Conservation (phyloP, 495 filamentous ascomycete species). For the Pseudoneurospora amorphoporcata region DNA sequence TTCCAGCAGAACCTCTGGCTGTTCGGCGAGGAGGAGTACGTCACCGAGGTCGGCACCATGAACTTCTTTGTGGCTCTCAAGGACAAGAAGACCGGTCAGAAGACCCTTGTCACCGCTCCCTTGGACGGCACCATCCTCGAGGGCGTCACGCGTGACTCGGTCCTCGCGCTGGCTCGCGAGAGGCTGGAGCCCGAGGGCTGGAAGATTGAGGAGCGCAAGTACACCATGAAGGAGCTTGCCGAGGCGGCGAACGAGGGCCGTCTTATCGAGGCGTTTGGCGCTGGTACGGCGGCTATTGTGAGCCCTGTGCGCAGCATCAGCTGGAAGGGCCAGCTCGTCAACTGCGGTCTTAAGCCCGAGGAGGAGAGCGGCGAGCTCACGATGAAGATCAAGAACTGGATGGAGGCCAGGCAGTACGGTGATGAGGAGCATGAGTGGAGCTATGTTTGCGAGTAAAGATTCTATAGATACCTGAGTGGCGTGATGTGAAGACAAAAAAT, state of each 20-base stretch:
- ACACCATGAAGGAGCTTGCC: conserved; percentile 73
- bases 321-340: conserved; percentile 68
- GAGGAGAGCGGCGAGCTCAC: conserved; percentile 84
- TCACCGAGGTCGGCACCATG: conserved; percentile 97
- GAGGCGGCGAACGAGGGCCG: conserved; percentile 76
- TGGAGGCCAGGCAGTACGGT: conserved; percentile 88
- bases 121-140: conserved; percentile 96
- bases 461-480: not conserved
- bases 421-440: conserved; percentile 86
- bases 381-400: conserved; percentile 85
- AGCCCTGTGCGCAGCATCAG: conserved; percentile 76
- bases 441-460: conserved; percentile 27
- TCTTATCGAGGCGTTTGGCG: conserved; percentile 83
- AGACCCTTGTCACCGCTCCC: conserved; percentile 83
- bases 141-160: conserved; percentile 83
- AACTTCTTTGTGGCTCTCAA: conserved; percentile 82
- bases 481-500: not conserved
- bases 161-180: conserved; percentile 75
- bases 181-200: conserved; percentile 76
- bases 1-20: conserved; percentile 99
- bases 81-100: conserved; percentile 74
- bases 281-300: conserved; percentile 81
- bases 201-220: conserved; percentile 78
- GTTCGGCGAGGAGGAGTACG: conserved; percentile 85
- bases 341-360: conserved; percentile 62